Percentiles rank a stretch among this genome's conserved stretches.
Evolutionary conservation across 441 rosid species (phyloP).

Genomic region (Bocquillonia castaneifolia): DNA sequence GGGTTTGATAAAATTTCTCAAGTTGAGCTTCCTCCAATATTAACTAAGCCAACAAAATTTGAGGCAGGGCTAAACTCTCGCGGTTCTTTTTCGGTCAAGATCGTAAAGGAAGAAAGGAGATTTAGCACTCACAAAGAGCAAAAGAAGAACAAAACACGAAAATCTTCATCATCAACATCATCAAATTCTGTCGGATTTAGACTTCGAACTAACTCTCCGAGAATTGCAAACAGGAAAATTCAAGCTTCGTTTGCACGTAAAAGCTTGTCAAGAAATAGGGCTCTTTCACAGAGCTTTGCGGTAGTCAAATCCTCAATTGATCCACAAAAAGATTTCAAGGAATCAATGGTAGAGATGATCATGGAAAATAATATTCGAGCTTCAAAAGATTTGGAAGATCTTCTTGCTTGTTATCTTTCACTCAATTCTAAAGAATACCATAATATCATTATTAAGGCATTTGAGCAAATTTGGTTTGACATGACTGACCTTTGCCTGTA

Average conservation of each 20-base stretch:
- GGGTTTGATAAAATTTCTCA: slow-evolving; percentile 26
- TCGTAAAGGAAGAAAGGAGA: slow-evolving; percentile 26
- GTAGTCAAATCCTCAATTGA: slow-evolving; percentile 68
- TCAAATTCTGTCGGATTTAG: slow-evolving; percentile 38
- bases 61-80: slow-evolving; percentile 6
- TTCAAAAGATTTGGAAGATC: slow-evolving; percentile 75
- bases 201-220: slow-evolving; percentile 58
- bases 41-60: slow-evolving; percentile 26
- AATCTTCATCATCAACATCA: slow-evolving; percentile 23
- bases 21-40: slow-evolving; percentile 27
- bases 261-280: slow-evolving; percentile 27
- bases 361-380: slow-evolving; percentile 55
- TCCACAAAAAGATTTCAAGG: slow-evolving; percentile 74
- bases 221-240: slow-evolving; percentile 39
- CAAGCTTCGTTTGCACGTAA: slow-evolving; percentile 26
- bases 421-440: slow-evolving; percentile 74
- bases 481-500: slow-evolving; percentile 29
- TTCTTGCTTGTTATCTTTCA: slow-evolving; percentile 77
- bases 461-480: slow-evolving; percentile 82
- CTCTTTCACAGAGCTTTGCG: slow-evolving; percentile 53
- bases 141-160: slow-evolving; percentile 12
- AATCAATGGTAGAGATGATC: slow-evolving; percentile 95
- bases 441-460: slow-evolving; percentile 59
- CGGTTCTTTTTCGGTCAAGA: slow-evolving; percentile 24
- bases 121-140: slow-evolving; percentile 16